Conservation (phyloP, 352 stramenopile genomes). For the Phytophthora ohioensis region DNA sequence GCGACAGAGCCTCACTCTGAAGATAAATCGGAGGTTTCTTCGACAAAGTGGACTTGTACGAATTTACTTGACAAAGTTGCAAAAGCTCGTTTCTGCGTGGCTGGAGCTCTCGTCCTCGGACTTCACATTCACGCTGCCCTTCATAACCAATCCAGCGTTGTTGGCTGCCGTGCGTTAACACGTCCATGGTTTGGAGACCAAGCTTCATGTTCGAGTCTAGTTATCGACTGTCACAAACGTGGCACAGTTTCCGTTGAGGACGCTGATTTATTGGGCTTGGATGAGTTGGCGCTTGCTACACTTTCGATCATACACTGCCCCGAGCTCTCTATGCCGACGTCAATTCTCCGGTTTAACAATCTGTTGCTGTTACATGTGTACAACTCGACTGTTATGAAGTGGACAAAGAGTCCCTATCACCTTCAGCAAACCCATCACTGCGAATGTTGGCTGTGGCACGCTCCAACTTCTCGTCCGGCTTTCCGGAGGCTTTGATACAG, state of each 20-base stretch:
- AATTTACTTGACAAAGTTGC: background rate
- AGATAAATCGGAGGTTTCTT: too few relatives aligned
- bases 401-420: background rate
- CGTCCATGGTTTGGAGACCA: background rate
- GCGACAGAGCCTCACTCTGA: background rate
- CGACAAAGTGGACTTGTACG: background rate
- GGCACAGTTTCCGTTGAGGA: background rate
- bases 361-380: constrained; percentile 19
- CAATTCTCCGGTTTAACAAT: constrained; percentile 7
- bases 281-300: background rate
- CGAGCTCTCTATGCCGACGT: constrained; percentile 11
- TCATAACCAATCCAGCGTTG: background rate
- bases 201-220: constrained; percentile 13
- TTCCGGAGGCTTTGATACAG: constrained; percentile 1
- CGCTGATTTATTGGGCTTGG: background rate
- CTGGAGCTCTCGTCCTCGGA: background rate
- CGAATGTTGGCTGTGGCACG: background rate
- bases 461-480: background rate
- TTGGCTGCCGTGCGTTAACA: constrained; percentile 1
- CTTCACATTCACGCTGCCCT: background rate
- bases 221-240: constrained; percentile 6
- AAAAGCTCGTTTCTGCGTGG: background rate
- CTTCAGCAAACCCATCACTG: background rate
- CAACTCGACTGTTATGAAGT: constrained; percentile 21
- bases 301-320: constrained; percentile 10